A percentile compares a stretch with the other conserved stretches of the same genome.
Conservation (phyloP, 116 monocot species). For the Cymodocea nodosa region DNA sequence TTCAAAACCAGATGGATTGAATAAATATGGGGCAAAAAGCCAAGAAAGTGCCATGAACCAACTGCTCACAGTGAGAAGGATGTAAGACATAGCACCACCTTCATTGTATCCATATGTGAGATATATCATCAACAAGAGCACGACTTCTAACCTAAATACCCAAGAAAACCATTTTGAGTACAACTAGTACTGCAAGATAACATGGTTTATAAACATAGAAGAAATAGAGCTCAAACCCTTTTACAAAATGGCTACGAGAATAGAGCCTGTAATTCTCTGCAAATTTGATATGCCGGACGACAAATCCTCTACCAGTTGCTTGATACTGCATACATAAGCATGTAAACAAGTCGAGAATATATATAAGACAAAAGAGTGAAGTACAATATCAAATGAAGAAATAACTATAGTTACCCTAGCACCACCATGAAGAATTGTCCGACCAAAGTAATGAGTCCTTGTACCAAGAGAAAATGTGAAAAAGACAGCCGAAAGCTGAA, state of each 20-base stretch:
- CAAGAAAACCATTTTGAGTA: neutral
- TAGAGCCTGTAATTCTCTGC: slow-evolving; percentile 97
- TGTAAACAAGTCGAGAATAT: neutral
- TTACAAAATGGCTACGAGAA: slow-evolving; percentile 97
- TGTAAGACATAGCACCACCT: slow-evolving; percentile 61
- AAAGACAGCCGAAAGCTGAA: slow-evolving; percentile 80
- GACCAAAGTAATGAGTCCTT: slow-evolving; percentile 90
- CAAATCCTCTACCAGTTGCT: slow-evolving; percentile 95
- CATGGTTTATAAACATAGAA: neutral
- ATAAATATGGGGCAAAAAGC: slow-evolving; percentile 95
- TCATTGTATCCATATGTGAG: slow-evolving; percentile 72
- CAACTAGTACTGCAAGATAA: neutral
- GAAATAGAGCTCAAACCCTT: slow-evolving; percentile 44
- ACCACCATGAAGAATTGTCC: slow-evolving; percentile 97
- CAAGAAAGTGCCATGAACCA: slow-evolving; percentile 97
- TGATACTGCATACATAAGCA: slow-evolving; percentile 37
- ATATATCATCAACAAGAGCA: slow-evolving; percentile 56
- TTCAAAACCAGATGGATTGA: slow-evolving; percentile 98
- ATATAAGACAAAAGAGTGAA: slow-evolving; percentile 1
- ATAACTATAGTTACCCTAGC: slow-evolving; percentile 43
- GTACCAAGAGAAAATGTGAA: slow-evolving; percentile 97
- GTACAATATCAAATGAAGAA: neutral
- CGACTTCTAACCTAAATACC: slow-evolving; percentile 62
- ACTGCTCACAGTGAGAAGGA: slow-evolving; percentile 78
- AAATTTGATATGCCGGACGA: slow-evolving; percentile 93